Base-by-base conservation (phyloP, 2,329 filamentous ascomycete species). In the Cercospora canescens region DNA sequence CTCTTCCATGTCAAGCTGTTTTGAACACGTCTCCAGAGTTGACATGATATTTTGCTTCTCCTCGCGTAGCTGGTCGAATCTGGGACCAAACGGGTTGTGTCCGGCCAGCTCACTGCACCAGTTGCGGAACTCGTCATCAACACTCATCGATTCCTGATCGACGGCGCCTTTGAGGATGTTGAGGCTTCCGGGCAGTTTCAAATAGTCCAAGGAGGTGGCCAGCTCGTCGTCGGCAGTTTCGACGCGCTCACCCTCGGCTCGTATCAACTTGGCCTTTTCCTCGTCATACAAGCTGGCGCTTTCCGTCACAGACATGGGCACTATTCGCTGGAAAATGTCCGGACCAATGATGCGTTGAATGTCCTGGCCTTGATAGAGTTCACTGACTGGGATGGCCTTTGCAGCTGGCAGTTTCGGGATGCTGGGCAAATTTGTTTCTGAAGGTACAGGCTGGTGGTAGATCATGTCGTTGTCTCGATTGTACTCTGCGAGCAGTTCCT, bases 401-500 rank as follows among this genome's bases (percentile, higher is more conserved):
- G 95, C 94, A 1, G 95, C 96, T 4, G 94, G 93, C 16, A 98
- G 85, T 78, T 98, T 99, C 3, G 93, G 87, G 57, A 99, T 93
- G 1, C 90, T 86, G 1, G 92, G 82, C 12, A 99, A 82, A 30
- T 90, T 90, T 4, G 93, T 91, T 78, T 97, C 93, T 9, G 90
- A 89, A 0, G 95, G 94, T 1, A 99, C 90, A 1, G 88, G 89
- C 73, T 98, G 93, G 77, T 99, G 95, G 76, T 99, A 99, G 76
- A 99, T 97, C 79, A 95, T 98, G 77, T 99, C 95, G 72, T 99
- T 99, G 78, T 99, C 95, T 75, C 96, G 97, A 71, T 86, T 85
- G 58, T 94, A 85, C 67, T 92, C 89, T 18, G 84, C 83, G 24
- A 97, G 82, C 77, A 91, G 94, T 68, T 94, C 91, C 76, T 96